A percentile compares a stretch with the other conserved stretches of the same genome.
Evolutionary conservation across 225 moss, liverwort and hornwort genomes (phyloP).

Genomic region (Bryum argenteum): DNA sequence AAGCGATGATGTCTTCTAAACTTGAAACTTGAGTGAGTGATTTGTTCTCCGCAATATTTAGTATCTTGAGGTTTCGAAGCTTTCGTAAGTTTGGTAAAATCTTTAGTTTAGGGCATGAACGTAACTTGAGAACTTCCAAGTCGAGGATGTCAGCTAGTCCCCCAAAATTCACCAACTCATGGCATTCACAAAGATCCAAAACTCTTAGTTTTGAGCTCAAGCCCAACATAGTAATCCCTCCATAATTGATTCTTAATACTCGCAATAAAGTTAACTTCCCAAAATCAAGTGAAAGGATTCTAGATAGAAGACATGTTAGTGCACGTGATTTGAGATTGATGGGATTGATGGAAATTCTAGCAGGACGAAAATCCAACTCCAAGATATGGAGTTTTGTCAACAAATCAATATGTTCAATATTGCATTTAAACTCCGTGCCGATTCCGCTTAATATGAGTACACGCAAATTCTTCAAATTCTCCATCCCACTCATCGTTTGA

Average conservation of each 20-base stretch:
- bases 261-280: not conserved
- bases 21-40: too few relatives aligned
- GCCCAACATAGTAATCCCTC: not conserved
- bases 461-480: too few relatives aligned
- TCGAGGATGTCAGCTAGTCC: not conserved
- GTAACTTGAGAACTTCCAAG: not conserved
- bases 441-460: too few relatives aligned
- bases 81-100: not conserved
- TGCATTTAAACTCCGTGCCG: too few relatives aligned
- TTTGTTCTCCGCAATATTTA: not conserved
- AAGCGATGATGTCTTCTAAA: too few relatives aligned
- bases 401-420: too few relatives aligned
- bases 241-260: fast-evolving
- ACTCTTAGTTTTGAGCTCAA: not conserved
- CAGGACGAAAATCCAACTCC: too few relatives aligned
- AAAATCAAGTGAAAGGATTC: not conserved
- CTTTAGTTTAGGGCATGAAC: not conserved
- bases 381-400: too few relatives aligned
- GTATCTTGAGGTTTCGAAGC: not conserved
- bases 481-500: too few relatives aligned
- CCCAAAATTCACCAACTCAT: not conserved
- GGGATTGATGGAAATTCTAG: too few relatives aligned
- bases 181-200: not conserved
- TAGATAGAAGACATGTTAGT: too few relatives aligned
- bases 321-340: too few relatives aligned